phyloP scores from a whole-genome alignment of 2,329 filamentous ascomycete genomes.

The Cladosporium sp. region DNA sequence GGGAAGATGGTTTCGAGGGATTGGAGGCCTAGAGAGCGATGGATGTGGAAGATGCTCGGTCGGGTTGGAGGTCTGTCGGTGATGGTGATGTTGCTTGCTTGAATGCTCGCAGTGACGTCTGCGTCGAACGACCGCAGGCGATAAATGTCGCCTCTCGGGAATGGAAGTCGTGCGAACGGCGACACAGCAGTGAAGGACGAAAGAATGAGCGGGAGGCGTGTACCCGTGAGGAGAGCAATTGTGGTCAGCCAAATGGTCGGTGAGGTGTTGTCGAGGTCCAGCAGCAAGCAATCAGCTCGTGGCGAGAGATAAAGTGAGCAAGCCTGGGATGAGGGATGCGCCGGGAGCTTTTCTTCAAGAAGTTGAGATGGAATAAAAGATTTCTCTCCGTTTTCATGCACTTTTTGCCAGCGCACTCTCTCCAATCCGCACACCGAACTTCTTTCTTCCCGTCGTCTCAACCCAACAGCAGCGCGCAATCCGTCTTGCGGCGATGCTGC shows the following conservation, averaged over 20 bases:
- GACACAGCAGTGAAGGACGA: neutral
- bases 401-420: conserved; percentile 8
- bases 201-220: too few relatives aligned
- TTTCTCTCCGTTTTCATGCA: too few relatives aligned
- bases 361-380: too few relatives aligned
- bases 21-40: too few relatives aligned
- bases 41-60: too few relatives aligned
- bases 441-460: too few relatives aligned
- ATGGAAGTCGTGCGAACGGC: neutral
- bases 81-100: neutral
- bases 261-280: conserved; percentile 8
- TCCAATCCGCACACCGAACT: neutral
- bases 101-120: neutral
- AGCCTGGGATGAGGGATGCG: conserved; percentile 1
- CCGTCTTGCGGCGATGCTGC: too few relatives aligned
- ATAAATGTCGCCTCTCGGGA: neutral
- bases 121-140: neutral
- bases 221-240: too few relatives aligned
- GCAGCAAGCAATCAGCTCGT: neutral
- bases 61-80: neutral
- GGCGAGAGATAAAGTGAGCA: too few relatives aligned
- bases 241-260: too few relatives aligned
- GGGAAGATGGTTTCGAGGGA: neutral
- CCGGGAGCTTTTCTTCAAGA: neutral
- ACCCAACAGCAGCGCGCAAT: too few relatives aligned